A percentile compares a stretch with the other conserved stretches of the same genome.
phyloP scores from a whole-genome alignment of 805 yeast species.

The Lipomyces spencermartinsiae region DNA sequence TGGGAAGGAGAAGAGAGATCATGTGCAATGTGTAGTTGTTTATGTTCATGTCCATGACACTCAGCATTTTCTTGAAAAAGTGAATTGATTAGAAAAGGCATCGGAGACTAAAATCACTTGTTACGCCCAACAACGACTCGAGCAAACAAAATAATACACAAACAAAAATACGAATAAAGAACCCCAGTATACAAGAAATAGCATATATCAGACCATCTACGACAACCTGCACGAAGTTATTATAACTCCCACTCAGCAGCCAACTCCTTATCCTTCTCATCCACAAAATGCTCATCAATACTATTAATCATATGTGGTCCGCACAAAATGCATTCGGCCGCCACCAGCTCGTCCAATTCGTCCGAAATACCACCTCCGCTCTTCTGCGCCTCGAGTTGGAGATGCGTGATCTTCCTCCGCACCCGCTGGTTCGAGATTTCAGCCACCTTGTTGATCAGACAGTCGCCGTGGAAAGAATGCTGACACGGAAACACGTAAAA shows the following conservation, averaged over 20 bases:
- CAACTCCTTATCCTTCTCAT: constrained; percentile 39
- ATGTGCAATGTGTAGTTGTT: not conserved
- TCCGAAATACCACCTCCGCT: constrained; percentile 33
- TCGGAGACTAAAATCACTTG: not conserved
- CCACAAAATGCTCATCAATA: constrained; percentile 68
- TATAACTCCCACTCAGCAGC: constrained; percentile 32
- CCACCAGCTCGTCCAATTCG: constrained; percentile 61
- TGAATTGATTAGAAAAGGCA: not conserved
- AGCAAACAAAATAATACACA: not conserved
- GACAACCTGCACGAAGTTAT: not conserved
- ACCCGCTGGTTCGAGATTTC: constrained; percentile 70
- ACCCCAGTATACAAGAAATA: not conserved
- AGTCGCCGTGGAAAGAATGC: constrained; percentile 89
- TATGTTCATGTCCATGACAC: not conserved
- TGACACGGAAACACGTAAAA: constrained; percentile 87
- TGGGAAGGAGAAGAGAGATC: not conserved
- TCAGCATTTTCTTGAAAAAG: not conserved
- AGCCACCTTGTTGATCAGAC: constrained; percentile 68
- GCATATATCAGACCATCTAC: not conserved
- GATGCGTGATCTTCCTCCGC: constrained; percentile 64
- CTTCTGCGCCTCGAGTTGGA: constrained; percentile 54
- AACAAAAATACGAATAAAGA: not conserved
- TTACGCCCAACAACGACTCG: not conserved
- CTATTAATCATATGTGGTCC: constrained; percentile 73
- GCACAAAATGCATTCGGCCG: constrained; percentile 75